A percentile compares a stretch with the other conserved stretches of the same genome.
These are phyloP conservation scores for Talaromyces wortmannii DNA, from an alignment of 495 filamentous ascomycete genomes.

Conservation along the genomic window DNA sequence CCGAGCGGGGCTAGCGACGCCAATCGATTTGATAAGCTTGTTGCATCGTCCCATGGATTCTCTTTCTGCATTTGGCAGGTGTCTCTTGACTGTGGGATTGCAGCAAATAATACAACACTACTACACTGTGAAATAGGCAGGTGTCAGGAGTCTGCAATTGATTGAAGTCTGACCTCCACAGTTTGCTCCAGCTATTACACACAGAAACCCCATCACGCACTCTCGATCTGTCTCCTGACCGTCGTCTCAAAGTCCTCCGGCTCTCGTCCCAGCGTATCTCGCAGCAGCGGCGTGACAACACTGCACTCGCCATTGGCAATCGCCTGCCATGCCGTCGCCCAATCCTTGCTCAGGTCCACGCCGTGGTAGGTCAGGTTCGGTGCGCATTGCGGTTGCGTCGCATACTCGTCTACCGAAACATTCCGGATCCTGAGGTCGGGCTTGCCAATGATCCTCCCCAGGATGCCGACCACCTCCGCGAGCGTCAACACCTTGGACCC, in stretches of 20 bases:
- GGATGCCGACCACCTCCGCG: conserved; percentile 25
- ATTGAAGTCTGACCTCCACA: too few relatives aligned
- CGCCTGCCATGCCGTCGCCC: conserved; percentile 36
- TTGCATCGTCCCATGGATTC: too few relatives aligned
- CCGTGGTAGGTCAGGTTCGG: conserved; percentile 18
- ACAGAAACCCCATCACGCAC: not conserved
- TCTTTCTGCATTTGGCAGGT: too few relatives aligned
- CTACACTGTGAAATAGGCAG: too few relatives aligned
- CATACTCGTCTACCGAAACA: conserved; percentile 37
- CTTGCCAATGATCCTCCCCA: conserved; percentile 10
- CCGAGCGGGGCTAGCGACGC: too few relatives aligned
- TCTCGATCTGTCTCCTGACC: conserved; percentile 2
- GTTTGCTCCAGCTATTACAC: too few relatives aligned
- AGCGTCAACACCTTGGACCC: conserved; percentile 31
- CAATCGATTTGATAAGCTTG: too few relatives aligned
- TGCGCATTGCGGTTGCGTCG: conserved; percentile 19
- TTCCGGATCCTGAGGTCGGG: conserved; percentile 8
- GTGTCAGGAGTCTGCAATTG: too few relatives aligned
- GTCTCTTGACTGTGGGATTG: too few relatives aligned
- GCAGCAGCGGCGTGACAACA: conserved; percentile 19
- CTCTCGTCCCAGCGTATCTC: conserved; percentile 28
- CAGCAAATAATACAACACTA: too few relatives aligned
- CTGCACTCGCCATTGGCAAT: conserved; percentile 34
- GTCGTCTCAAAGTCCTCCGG: conserved; percentile 28
- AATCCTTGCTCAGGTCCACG: conserved; percentile 15